Base-by-base conservation (phyloP, 805 yeast genomes). In the Yamadazyma nakazawae region DNA sequence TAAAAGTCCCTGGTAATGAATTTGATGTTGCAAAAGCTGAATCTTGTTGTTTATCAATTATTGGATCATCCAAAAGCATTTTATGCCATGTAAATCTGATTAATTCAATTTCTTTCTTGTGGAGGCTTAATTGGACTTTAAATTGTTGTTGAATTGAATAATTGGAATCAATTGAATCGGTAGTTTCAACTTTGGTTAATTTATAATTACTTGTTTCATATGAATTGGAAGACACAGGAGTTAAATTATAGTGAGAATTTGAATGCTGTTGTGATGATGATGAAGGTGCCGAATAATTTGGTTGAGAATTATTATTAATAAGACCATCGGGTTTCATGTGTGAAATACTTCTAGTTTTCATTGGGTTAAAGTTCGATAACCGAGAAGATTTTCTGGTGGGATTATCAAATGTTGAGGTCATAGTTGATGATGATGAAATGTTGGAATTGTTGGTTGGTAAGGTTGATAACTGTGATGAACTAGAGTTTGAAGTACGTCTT, bases 61-160 rank as follows among this genome's bases (percentile, higher is more conserved):
- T 48, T 5, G 63, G 64, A 46, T 68, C 71, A 34, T 72, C 76
- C 32, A 64, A 54, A 25, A 72, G 53, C 74, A 73, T 72, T 40
- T 66, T 63, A 44, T 63, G 64, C 81, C 82, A 78, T 5, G 80
- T 75, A 49, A 64, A 69, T 43, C 77, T 58, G 30, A 78, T 60
- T 19, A 71, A 56, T 9, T 72, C 77, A 32, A 76, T 76, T 49
- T 78, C 81, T 38, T 51, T 55, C 19, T 58, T 54, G 40, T 52
- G 57, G 38, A 71, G 52, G 21, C 50, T 51, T 37, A 67, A 54
- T 30, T 48, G 50, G 28, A 52, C 46, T 19, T 34, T 45, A 40
- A 52, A 52, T 30, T 52, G 56, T 34, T 43, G 52, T 26, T 52
- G 53, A 14, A 50, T 34, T 4, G 52, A 48, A 30, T 24, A 52